These are phyloP conservation scores for Perilla frutescens DNA, from an alignment of 257 asterid genomes.

Conservation along the genomic window DNA sequence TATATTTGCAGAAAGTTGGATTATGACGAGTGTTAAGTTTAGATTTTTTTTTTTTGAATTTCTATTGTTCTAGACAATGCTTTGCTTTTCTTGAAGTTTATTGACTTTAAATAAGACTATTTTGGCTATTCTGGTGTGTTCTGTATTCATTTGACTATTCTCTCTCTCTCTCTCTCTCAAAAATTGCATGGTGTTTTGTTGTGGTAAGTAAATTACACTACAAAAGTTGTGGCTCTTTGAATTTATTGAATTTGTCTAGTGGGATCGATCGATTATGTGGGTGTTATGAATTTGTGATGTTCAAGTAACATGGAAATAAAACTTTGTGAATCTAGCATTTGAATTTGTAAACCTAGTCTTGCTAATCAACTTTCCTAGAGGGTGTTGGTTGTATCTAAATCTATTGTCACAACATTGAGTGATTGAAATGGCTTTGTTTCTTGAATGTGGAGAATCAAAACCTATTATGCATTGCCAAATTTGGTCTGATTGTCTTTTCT, in stretches of 20 bases:
- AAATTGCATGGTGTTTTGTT: conserved; percentile 15
- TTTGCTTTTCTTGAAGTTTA: conserved; percentile 28
- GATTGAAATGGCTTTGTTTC: conserved; percentile 8
- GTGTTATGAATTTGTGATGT: conserved; percentile 14
- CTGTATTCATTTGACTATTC: neutral
- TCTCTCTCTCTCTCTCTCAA: neutral
- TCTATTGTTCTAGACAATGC: neutral
- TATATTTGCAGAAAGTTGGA: neutral
- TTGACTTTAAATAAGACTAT: neutral
- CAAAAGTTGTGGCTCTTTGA: neutral
- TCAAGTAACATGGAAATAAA: neutral
- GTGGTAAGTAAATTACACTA: too few species aligned
- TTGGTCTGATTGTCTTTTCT: neutral
- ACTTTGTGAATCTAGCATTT: conserved; percentile 3
- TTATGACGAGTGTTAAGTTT: conserved; percentile 1
- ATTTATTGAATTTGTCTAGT: conserved; percentile 8
- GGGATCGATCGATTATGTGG: conserved; percentile 13
- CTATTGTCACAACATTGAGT: conserved; percentile 7
- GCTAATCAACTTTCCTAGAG: too few species aligned
- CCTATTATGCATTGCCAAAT: conserved; percentile 18
- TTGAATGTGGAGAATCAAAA: neutral
- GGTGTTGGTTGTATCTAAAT: neutral
- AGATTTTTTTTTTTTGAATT: neutral
- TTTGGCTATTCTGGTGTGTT: conserved; percentile 13
- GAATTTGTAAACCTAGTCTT: neutral